Evolutionary conservation across 192 early-diverging fungal species (phyloP).

Genomic region (Coemansia sp.): DNA sequence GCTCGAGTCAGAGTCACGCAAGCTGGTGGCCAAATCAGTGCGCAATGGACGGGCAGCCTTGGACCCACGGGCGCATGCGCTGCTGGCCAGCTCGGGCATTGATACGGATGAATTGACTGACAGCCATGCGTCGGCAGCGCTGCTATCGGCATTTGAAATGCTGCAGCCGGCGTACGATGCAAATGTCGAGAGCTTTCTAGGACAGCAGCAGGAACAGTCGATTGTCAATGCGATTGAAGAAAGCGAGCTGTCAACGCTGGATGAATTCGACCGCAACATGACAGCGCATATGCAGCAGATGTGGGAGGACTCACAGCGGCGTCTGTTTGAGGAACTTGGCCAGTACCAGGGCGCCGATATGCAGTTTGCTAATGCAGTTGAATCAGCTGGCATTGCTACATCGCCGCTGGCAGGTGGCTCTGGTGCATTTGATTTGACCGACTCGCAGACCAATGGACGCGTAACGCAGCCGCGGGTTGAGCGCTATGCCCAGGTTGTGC

Average conservation of each 20-base stretch:
- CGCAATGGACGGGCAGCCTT: slow-evolving; percentile 29
- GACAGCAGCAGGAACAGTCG: slow-evolving; percentile 72
- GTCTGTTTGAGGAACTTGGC: slow-evolving; percentile 83
- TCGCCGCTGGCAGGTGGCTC: background rate
- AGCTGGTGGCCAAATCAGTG: slow-evolving; percentile 58
- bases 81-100: slow-evolving; percentile 77
- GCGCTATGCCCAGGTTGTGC: slow-evolving; percentile 40
- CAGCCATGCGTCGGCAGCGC: slow-evolving; percentile 62
- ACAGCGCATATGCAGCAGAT: slow-evolving; percentile 59
- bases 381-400: background rate
- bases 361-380: background rate
- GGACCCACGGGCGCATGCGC: slow-evolving; percentile 58
- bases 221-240: slow-evolving; percentile 75
- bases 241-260: slow-evolving; percentile 59
- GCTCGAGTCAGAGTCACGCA: slow-evolving; percentile 82
- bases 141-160: slow-evolving; percentile 72
- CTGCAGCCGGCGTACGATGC: slow-evolving; percentile 74
- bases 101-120: slow-evolving; percentile 71
- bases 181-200: slow-evolving; percentile 78
- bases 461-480: slow-evolving; percentile 38
- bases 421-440: slow-evolving; percentile 16
- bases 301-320: slow-evolving; percentile 73
- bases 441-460: background rate
- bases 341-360: slow-evolving; percentile 51
- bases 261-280: slow-evolving; percentile 67